phyloP scores from a whole-genome alignment of 1,284 basidiomycete genomes.

The Tylopilus orsonianus region DNA sequence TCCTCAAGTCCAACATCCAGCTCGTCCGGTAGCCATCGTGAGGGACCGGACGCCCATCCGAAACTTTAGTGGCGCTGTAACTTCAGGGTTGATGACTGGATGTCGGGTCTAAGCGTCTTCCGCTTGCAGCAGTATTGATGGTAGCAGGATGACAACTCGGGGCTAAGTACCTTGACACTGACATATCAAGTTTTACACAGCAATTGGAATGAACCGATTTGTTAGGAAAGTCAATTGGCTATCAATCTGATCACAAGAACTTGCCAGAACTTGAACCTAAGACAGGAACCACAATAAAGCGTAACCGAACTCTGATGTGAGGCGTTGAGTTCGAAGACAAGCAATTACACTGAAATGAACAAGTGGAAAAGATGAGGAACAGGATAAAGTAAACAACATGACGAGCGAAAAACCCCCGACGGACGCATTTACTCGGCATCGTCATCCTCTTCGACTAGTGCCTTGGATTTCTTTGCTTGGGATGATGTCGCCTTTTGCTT shows the following conservation, averaged over 20 bases:
- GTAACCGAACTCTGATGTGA: slow-evolving; percentile 4
- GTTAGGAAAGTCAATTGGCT: background rate
- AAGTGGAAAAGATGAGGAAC: slow-evolving; percentile 1
- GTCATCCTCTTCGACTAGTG: slow-evolving; percentile 30
- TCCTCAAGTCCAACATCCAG: background rate
- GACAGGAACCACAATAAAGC: slow-evolving; percentile 5
- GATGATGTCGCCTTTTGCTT: slow-evolving; percentile 28
- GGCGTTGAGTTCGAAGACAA: slow-evolving; percentile 2
- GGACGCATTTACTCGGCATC: slow-evolving; percentile 28
- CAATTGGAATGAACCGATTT: background rate
- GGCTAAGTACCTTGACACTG: background rate
- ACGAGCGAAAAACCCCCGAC: background rate
- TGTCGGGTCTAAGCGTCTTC: background rate
- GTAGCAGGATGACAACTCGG: background rate
- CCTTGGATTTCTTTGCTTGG: slow-evolving; percentile 34
- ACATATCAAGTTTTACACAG: background rate
- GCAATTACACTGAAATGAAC: slow-evolving; percentile 10
- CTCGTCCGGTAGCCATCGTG: background rate
- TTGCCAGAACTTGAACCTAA: no score
- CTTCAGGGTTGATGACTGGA: background rate
- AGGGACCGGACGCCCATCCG: background rate
- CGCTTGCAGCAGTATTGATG: background rate
- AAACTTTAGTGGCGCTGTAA: slow-evolving; percentile 17
- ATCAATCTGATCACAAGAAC: background rate
- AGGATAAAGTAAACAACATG: slow-evolving; percentile 8